Base-by-base conservation (phyloP, 306 rosid species). In the Pyrus betulifolia region DNA sequence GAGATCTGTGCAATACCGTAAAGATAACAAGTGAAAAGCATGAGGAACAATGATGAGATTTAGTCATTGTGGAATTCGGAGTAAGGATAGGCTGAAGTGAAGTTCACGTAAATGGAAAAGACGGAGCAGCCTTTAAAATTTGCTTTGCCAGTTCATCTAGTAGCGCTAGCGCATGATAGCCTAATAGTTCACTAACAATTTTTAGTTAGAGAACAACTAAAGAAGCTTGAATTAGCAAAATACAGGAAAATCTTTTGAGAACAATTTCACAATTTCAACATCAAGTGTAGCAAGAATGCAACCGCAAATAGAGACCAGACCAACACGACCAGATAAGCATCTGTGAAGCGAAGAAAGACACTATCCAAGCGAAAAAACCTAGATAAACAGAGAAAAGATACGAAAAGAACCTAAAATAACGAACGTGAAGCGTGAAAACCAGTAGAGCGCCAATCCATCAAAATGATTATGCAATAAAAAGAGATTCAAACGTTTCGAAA, bases 1-100 rank as follows among this genome's bases (percentile, higher is more conserved):
- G 54, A 33, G 23, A 78, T 68, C 77, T 78, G 76, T 69, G 23
- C 57, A 77, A 78, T 74, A 69, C 0, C 64, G 22, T 49, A 58
- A 63, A 79, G 54, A 21, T 72, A 13, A n/a, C 42, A 64, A 46
- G 52, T 14, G n/a, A 46, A 75, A 51, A 49, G 51, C 49, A n/a
- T 17, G 30, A 51, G 21, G 19, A 15, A 33, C 2, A 49, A 1
- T 1, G 4, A 64, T 2, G 21, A n/a, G 22, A 30, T 25, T 57
- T 57, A 35, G 54, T 71, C 12, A 23, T 17, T 30, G 22, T 19
- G 23, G 25, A 59, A 59, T 59, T 59, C 5, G 31, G 14, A 35
- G 35, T 19, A 2, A 54, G 22, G 22, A 55, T 3, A 55, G 23
- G 60, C 60, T 19, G 23, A 55, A 55, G 60, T 55, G 22, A 6